A percentile compares a stretch with the other conserved stretches of the same genome.
These are phyloP conservation scores for Raphanus hybrid DNA, from an alignment of 441 rosid genomes.

Conservation along the genomic window DNA sequence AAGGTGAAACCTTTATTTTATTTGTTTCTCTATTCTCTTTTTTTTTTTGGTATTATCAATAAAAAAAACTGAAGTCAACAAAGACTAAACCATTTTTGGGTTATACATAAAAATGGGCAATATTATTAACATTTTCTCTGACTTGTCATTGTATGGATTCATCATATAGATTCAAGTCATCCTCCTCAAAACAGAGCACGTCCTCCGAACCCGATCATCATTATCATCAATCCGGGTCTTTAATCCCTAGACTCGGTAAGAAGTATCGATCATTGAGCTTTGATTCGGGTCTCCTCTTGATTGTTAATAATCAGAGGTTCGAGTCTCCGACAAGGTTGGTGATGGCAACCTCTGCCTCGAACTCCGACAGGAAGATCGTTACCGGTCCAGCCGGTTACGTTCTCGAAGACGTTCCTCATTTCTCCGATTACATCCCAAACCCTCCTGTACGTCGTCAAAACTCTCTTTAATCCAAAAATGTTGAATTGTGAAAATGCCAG, in stretches of 20 bases:
- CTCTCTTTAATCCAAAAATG: not conserved
- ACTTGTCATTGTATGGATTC: constrained; percentile 37
- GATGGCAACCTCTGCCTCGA: constrained; percentile 43
- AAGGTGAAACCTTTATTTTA: constrained; percentile 22
- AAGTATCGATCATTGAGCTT: constrained; percentile 44
- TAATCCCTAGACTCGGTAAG: constrained; percentile 34
- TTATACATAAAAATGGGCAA: constrained; percentile 7
- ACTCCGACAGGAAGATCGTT: constrained; percentile 50
- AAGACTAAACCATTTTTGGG: constrained; percentile 9
- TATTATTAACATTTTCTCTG: constrained; percentile 6
- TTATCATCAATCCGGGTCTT: constrained; percentile 21
- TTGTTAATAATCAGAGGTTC: constrained; percentile 33
- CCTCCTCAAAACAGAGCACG: constrained; percentile 23
- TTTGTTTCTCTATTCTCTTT: not conserved
- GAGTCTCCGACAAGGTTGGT: constrained; percentile 37
- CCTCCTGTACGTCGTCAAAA: constrained; percentile 48
- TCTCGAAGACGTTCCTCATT: constrained; percentile 79
- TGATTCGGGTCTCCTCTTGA: constrained; percentile 44
- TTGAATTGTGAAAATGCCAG: constrained; percentile 12
- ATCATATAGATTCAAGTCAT: constrained; percentile 33
- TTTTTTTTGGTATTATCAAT: not conserved
- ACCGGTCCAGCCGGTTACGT: constrained; percentile 60
- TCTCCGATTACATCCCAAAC: constrained; percentile 58
- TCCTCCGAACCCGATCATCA: constrained; percentile 29
- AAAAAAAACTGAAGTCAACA: constrained; percentile 32